Conservation (phyloP, 2,329 filamentous ascomycete species). For the Pyricularia sp. region DNA sequence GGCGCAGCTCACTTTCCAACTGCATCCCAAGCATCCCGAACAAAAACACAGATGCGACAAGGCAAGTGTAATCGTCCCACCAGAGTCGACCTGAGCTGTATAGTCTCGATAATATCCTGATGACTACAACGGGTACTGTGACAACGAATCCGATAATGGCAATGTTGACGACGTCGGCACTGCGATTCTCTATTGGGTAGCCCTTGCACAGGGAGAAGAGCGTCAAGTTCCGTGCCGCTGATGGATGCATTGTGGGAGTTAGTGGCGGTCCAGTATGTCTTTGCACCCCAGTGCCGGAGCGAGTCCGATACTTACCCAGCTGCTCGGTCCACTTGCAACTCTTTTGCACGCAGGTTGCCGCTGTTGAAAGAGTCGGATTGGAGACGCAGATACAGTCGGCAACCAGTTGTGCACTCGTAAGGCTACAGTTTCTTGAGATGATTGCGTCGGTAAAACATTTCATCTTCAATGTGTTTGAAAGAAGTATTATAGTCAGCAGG, state of each 20-base stretch:
- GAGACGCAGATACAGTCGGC: background rate
- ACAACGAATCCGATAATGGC: conserved; percentile 4
- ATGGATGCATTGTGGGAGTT: background rate
- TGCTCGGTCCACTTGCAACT: background rate
- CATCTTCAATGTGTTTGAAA: background rate
- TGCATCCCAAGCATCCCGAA: background rate
- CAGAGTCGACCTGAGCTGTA: conserved; percentile 2
- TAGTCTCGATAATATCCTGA: conserved; percentile 2
- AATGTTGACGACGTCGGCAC: conserved; percentile 2
- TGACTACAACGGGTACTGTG: background rate
- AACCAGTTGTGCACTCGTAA: background rate
- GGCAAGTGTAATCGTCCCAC: conserved; percentile 3
- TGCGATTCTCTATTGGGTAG: background rate
- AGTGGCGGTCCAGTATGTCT: background rate
- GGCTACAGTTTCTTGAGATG: background rate
- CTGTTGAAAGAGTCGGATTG: background rate
- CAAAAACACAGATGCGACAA: background rate
- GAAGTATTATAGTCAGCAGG: background rate
- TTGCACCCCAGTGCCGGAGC: background rate
- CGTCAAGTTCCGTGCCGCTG: background rate
- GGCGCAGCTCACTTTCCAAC: background rate
- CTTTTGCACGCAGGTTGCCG: background rate
- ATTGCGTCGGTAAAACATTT: background rate
- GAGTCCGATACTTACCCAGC: background rate
- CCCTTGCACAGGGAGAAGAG: background rate